A percentile compares a stretch with the other conserved stretches of the same genome.
phyloP scores from a whole-genome alignment of 345 rosid genomes.

The Fremontodendron californicum region DNA sequence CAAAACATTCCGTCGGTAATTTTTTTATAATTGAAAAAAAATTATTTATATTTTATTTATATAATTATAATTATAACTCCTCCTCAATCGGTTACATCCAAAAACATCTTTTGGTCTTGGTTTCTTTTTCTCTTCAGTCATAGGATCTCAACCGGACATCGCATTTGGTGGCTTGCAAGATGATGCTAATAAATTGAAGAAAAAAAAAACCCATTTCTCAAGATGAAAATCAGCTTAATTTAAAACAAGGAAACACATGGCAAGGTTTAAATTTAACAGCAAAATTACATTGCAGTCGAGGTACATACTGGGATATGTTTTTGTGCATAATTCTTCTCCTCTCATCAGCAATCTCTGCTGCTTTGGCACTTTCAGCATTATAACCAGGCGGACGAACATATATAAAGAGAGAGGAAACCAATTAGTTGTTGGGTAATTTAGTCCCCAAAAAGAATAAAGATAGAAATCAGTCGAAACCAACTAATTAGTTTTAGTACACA shows the following conservation, averaged over 20 bases:
- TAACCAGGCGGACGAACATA: slow-evolving; percentile 96
- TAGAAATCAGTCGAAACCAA: background rate
- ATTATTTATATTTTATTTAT: too few species aligned
- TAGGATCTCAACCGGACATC: slow-evolving; percentile 19
- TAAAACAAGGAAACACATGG: background rate
- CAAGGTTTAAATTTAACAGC: background rate
- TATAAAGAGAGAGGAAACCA: too few species aligned
- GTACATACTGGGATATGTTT: slow-evolving; percentile 23
- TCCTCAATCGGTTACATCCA: slow-evolving; percentile 93
- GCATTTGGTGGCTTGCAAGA: slow-evolving; percentile 37
- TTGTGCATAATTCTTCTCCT: too few species aligned
- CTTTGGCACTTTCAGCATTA: slow-evolving; percentile 94
- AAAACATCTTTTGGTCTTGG: slow-evolving; percentile 89
- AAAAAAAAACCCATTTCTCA: background rate
- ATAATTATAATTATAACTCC: too few species aligned
- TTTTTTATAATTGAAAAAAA: too few species aligned
- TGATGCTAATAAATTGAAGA: slow-evolving; percentile 2
- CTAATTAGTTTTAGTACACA: background rate
- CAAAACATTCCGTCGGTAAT: too few species aligned
- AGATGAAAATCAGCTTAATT: background rate
- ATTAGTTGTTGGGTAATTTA: background rate
- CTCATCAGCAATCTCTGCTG: slow-evolving; percentile 75
- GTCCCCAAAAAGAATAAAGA: background rate
- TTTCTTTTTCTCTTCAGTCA: slow-evolving; percentile 62
- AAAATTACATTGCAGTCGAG: slow-evolving; percentile 40